These are phyloP conservation scores for Paxillus involutus DNA, from an alignment of 768 basidiomycete genomes.

Conservation along the genomic window DNA sequence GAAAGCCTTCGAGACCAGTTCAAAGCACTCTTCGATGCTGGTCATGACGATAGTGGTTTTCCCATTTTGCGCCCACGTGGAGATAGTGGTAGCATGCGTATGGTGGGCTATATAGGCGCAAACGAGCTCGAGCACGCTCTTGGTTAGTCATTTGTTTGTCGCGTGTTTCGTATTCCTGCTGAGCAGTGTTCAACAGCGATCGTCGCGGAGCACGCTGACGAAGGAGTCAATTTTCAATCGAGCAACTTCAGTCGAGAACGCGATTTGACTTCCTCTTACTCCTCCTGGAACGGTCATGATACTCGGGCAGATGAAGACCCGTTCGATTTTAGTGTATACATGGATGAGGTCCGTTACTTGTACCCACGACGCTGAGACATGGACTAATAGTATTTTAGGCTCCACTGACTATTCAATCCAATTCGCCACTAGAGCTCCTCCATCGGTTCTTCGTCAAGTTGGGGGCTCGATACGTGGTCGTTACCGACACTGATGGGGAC, in stretches of 20 bases:
- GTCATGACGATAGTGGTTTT: conserved; percentile 80
- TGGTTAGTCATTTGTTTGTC: conserved; percentile 44
- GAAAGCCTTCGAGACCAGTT: conserved; percentile 72
- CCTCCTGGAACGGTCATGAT: conserved; percentile 51
- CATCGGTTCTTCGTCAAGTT: conserved; percentile 95
- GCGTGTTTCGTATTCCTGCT: background rate
- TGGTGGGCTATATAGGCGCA: conserved; percentile 89
- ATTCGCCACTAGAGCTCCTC: conserved; percentile 87
- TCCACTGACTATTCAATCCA: conserved; percentile 79
- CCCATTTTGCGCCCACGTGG: conserved; percentile 68
- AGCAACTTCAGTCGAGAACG: conserved; percentile 38
- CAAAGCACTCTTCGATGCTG: conserved; percentile 51
- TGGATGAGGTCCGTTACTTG: conserved; percentile 68
- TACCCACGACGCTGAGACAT: background rate
- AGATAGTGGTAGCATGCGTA: conserved; percentile 47
- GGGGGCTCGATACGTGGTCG: conserved; percentile 86
- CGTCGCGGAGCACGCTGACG: conserved; percentile 72
- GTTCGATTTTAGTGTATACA: conserved; percentile 84
- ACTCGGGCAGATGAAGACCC: conserved; percentile 41
- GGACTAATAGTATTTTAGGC: conserved; percentile 48
- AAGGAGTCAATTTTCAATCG: conserved; percentile 63
- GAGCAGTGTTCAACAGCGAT: conserved; percentile 46
- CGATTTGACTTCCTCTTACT: conserved; percentile 56
- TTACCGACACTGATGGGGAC: conserved; percentile 77
- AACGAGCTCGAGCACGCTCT: conserved; percentile 95